phyloP scores from a whole-genome alignment of 192 early-diverging fungal genomes.

The Coemansia sp. region DNA sequence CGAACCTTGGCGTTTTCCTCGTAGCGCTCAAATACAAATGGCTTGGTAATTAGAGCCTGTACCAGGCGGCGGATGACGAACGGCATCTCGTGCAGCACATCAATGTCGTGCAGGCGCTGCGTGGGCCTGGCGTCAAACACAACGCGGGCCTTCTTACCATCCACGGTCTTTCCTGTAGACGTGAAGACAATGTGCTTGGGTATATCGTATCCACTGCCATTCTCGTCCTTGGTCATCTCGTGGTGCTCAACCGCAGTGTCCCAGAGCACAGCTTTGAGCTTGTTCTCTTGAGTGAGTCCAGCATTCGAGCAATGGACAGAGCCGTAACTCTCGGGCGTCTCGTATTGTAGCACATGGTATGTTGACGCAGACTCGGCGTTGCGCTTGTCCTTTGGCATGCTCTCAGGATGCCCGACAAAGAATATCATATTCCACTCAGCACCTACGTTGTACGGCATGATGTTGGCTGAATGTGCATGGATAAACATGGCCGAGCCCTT shows the following conservation, averaged over 20 bases:
- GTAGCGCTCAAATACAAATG: conserved; percentile 92
- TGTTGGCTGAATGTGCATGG: conserved; percentile 78
- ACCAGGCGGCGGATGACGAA: conserved; percentile 87
- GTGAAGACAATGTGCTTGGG: conserved; percentile 70
- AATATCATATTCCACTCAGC: conserved; percentile 84
- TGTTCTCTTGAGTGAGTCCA: conserved; percentile 63
- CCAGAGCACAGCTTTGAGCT: conserved; percentile 72
- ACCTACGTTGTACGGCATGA: conserved; percentile 81
- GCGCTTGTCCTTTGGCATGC: conserved; percentile 59
- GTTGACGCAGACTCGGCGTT: conserved; percentile 22
- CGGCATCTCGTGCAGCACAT: conserved; percentile 88
- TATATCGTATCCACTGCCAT: conserved; percentile 82
- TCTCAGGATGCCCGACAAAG: conserved; percentile 68
- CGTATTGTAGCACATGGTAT: conserved; percentile 70
- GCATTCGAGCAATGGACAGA: conserved; percentile 72
- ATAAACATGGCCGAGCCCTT: conserved; percentile 73
- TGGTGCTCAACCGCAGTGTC: conserved; percentile 70
- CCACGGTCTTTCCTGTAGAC: conserved; percentile 79
- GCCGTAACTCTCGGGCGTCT: conserved; percentile 72
- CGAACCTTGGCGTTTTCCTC: conserved; percentile 68
- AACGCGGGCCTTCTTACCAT: conserved; percentile 64
- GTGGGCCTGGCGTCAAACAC: conserved; percentile 63
- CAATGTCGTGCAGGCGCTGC: conserved; percentile 78
- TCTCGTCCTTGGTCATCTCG: conserved; percentile 60
- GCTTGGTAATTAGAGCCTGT: conserved; percentile 89